phyloP scores from a whole-genome alignment of 306 rosid genomes.

The Aeschynomene evenia region DNA sequence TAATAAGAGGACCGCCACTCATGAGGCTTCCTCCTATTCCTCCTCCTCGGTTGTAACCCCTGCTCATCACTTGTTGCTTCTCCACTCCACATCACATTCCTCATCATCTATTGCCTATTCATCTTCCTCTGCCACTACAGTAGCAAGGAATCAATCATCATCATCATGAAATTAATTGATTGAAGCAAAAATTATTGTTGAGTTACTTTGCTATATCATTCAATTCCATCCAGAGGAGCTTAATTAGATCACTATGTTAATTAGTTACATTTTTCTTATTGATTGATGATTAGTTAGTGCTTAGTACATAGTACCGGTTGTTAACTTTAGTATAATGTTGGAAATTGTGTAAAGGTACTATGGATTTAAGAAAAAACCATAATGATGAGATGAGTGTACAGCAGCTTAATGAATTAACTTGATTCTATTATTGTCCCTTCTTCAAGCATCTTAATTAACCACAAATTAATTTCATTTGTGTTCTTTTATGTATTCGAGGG shows the following conservation, averaged over 20 bases:
- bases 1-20: slow-evolving; percentile 37
- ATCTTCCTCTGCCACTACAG: slow-evolving; percentile 50
- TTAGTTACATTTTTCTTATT: too few relatives aligned
- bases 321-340: slow-evolving; percentile 34
- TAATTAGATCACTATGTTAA: slow-evolving; percentile 22
- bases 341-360: slow-evolving; percentile 32
- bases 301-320: slow-evolving; percentile 19
- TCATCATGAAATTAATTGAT: slow-evolving; percentile 13
- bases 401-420: slow-evolving; percentile 24
- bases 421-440: slow-evolving; percentile 15
- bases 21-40: slow-evolving; percentile 40
- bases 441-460: slow-evolving; percentile 15
- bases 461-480: background rate
- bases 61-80: slow-evolving; percentile 57
- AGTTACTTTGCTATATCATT: too few relatives aligned
- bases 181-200: too few relatives aligned
- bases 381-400: slow-evolving; percentile 42
- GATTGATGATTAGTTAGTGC: slow-evolving; percentile 26
- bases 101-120: slow-evolving; percentile 70
- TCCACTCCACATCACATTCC: slow-evolving; percentile 62
- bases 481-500: background rate
- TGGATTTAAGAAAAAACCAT: slow-evolving; percentile 26
- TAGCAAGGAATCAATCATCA: slow-evolving; percentile 42
- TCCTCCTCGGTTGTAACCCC: slow-evolving; percentile 60
- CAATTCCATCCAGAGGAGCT: too few relatives aligned